These are phyloP conservation scores for Cercospora sesami DNA, from an alignment of 2,329 filamentous ascomycete species.

Conservation along the genomic window DNA sequence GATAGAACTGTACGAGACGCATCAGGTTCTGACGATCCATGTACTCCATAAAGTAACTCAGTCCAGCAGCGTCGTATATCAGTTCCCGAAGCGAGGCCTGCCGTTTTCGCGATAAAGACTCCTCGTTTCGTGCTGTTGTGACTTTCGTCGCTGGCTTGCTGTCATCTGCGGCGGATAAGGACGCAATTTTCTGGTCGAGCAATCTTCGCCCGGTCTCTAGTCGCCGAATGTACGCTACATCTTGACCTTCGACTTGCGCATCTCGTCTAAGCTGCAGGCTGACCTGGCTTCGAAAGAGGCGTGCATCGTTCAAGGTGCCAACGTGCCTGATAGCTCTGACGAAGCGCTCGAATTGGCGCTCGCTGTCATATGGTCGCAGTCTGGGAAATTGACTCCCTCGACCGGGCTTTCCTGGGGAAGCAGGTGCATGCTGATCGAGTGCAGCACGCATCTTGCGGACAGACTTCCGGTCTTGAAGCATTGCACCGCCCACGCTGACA, in stretches of 20 bases:
- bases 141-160: conserved; percentile 47
- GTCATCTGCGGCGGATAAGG: conserved; percentile 60
- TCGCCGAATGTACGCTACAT: conserved; percentile 81
- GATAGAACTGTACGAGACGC: conserved; percentile 94
- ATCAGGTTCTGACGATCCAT: conserved; percentile 91
- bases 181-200: conserved; percentile 83
- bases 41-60: conserved; percentile 99
- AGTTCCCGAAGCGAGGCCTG: conserved; percentile 78
- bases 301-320: conserved; percentile 87
- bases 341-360: conserved; percentile 91
- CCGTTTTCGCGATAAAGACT: conserved; percentile 63
- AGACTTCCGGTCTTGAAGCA: conserved; percentile 92
- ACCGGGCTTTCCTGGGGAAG: conserved; percentile 50
- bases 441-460: conserved; percentile 89
- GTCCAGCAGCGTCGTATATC: conserved; percentile 81
- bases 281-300: conserved; percentile 87
- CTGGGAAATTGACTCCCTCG: conserved; percentile 68
- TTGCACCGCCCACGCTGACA: conserved; percentile 71
- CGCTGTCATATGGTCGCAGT: conserved; percentile 77
- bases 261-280: conserved; percentile 89
- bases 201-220: conserved; percentile 89
- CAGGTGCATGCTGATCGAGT: conserved; percentile 87
- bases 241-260: conserved; percentile 72
- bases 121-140: conserved; percentile 35
- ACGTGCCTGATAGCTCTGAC: conserved; percentile 85